A percentile compares a stretch with the other conserved stretches of the same genome.
Conservation (phyloP, 345 rosid species). For the Dipteronia sinensis region DNA sequence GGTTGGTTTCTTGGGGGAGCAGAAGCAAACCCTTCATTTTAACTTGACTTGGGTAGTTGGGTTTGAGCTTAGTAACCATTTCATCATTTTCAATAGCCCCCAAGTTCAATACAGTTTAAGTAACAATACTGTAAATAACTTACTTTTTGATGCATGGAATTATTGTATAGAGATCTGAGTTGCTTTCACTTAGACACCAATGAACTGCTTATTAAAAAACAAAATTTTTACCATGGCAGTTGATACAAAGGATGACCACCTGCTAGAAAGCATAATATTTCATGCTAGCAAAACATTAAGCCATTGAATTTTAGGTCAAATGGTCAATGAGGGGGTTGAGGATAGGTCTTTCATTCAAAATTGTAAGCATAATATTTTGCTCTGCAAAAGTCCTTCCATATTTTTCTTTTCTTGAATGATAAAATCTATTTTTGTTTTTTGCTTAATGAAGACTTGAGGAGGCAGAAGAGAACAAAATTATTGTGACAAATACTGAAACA, state of each 20-base stretch:
- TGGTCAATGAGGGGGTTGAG: neutral
- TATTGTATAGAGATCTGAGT: too few species aligned
- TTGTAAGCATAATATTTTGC: neutral
- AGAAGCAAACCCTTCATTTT: too few species aligned
- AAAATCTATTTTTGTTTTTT: neutral
- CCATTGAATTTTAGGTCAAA: neutral
- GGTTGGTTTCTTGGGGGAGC: too few species aligned
- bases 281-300: neutral
- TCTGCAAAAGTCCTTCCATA: neutral
- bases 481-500: slow-evolving; percentile 11
- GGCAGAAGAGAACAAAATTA: slow-evolving; percentile 23
- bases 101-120: neutral
- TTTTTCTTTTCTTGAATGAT: neutral
- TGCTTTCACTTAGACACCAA: too few species aligned
- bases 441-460: slow-evolving; percentile 25
- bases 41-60: too few species aligned
- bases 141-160: too few species aligned
- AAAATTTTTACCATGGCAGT: neutral
- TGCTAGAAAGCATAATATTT: neutral
- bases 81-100: neutral
- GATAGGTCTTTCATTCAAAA: neutral
- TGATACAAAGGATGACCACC: neutral
- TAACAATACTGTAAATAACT: too few species aligned
- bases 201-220: too few species aligned
- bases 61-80: too few species aligned